Evolutionary conservation across 2,329 filamentous ascomycete species (phyloP).

Genomic region (Aureobasidium sp.): DNA sequence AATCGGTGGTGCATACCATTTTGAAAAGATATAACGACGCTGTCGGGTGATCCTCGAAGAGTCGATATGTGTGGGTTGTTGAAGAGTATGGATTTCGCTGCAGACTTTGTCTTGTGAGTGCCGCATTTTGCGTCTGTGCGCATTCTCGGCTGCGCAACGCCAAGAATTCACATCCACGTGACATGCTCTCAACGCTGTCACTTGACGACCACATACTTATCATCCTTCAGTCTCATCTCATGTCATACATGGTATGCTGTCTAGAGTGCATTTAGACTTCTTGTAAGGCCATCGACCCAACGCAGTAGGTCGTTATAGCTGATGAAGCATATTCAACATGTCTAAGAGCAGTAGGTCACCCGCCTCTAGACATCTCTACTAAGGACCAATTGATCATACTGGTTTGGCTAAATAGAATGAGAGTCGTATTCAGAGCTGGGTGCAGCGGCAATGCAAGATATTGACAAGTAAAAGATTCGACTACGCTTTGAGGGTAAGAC

Average conservation of each 20-base stretch:
- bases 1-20: conserved; percentile 31
- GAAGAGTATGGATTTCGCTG: background rate
- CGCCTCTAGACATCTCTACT: too few species aligned
- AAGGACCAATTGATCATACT: too few species aligned
- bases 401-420: background rate
- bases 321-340: too few species aligned
- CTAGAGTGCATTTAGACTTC: too few species aligned
- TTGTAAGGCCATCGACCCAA: too few species aligned
- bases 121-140: conserved; percentile 4
- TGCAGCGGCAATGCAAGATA: background rate
- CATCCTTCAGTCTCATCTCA: too few species aligned
- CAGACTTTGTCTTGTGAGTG: background rate
- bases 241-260: too few species aligned
- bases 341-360: too few species aligned
- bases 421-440: background rate
- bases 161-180: background rate
- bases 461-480: conserved; percentile 2
- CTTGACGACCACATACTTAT: too few species aligned
- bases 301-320: background rate
- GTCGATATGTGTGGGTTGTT: conserved; percentile 17
- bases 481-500: background rate
- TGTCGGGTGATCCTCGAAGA: conserved; percentile 42
- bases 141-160: background rate
- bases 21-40: conserved; percentile 27
- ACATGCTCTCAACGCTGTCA: background rate